phyloP scores from a whole-genome alignment of 2,329 filamentous ascomycete species.

The Penicillium capsulatum region DNA sequence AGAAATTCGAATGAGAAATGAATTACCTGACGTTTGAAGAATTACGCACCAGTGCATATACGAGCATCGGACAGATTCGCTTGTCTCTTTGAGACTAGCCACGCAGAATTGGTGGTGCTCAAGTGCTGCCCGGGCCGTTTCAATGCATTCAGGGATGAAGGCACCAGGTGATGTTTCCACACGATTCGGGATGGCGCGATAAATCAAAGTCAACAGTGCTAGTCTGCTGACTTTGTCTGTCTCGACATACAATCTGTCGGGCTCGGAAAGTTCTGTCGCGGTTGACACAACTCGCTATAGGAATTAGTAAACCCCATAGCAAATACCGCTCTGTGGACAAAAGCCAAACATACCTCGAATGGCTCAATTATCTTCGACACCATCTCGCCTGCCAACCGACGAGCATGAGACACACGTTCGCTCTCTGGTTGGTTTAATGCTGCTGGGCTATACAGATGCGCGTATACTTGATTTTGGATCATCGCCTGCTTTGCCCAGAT shows the following conservation, averaged over 20 bases:
- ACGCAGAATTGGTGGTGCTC: constrained; percentile 33
- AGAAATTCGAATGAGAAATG: background rate
- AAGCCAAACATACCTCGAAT: constrained; percentile 23
- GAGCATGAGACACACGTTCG: constrained; percentile 27
- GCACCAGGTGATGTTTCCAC: constrained; percentile 22
- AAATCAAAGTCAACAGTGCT: constrained; percentile 38
- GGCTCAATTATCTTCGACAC: constrained; percentile 26
- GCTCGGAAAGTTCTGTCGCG: constrained; percentile 17
- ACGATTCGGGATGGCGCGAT: constrained; percentile 37
- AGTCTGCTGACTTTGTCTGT: constrained; percentile 36
- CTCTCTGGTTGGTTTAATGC: constrained; percentile 27
- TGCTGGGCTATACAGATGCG: constrained; percentile 49
- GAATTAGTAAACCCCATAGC: background rate
- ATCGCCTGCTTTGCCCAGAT: constrained; percentile 55
- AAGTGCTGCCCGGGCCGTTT: constrained; percentile 35
- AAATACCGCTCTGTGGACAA: background rate
- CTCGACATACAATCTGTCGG: constrained; percentile 28
- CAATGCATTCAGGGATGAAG: constrained; percentile 37
- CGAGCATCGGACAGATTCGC: constrained; percentile 27
- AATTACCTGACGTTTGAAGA: background rate
- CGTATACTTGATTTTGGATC: constrained; percentile 58
- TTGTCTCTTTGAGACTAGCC: constrained; percentile 24
- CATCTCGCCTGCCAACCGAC: constrained; percentile 29
- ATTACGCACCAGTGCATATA: constrained; percentile 37
- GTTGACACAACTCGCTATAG: constrained; percentile 9